phyloP scores from a whole-genome alignment of 2,329 filamentous ascomycete species.

The Colletotrichum magnum region DNA sequence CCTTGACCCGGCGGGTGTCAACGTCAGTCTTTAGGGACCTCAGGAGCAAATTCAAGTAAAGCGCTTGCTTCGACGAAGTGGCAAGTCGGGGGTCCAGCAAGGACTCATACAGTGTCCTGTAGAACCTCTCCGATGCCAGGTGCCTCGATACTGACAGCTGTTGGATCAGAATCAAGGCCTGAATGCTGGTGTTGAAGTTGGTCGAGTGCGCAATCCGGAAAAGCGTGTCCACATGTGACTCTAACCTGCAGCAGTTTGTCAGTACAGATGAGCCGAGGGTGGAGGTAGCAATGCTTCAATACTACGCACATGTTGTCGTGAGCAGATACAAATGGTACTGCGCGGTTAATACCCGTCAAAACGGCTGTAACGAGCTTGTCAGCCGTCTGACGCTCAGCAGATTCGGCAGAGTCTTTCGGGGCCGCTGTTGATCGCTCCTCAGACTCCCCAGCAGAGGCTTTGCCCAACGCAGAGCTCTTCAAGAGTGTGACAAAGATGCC shows the following conservation, averaged over 20 bases:
- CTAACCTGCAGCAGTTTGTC: constrained; percentile 67
- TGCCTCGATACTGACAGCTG: constrained; percentile 88
- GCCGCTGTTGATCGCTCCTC: constrained; percentile 9
- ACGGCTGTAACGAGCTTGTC: constrained; percentile 95
- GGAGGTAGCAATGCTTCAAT: constrained; percentile 43
- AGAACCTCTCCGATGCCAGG: constrained; percentile 90
- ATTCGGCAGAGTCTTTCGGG: constrained; percentile 34
- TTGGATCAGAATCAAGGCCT: constrained; percentile 94
- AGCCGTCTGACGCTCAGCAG: constrained; percentile 76
- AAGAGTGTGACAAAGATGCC: constrained; percentile 86
- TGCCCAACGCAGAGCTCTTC: constrained; percentile 59
- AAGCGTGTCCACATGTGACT: constrained; percentile 91
- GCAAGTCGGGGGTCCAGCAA: constrained; percentile 90
- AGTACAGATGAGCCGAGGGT: constrained; percentile 16
- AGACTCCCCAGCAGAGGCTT: constrained; percentile 10
- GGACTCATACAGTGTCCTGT: constrained; percentile 95
- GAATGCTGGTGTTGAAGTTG: constrained; percentile 98
- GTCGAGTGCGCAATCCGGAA: constrained; percentile 97
- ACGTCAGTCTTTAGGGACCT: constrained; percentile 89
- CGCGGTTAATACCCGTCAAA: constrained; percentile 94
- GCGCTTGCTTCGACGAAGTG: constrained; percentile 92
- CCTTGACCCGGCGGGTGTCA: constrained; percentile 93
- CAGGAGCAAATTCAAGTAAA: constrained; percentile 94
- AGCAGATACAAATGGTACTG: constrained; percentile 90
- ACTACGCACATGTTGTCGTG: constrained; percentile 78